Evolutionary conservation across 1,139 yeast genomes (phyloP), one percentile per base, ranked within the genome.

Genomic region (Diutina rugosa): DNA sequence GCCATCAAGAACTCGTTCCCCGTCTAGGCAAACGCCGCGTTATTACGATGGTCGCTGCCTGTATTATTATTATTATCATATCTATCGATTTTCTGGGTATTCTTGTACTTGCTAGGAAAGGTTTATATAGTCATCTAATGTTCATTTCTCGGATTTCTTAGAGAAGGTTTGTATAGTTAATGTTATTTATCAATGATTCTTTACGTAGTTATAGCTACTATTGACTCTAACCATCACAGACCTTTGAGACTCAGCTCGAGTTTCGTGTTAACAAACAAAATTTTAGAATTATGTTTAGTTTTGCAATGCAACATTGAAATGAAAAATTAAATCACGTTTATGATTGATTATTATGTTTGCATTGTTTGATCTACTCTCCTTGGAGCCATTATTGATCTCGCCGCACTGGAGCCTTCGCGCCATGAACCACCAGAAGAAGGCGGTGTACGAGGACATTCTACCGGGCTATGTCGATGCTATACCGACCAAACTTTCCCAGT

Each of bases 381-480:
- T 32, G 10, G 26, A 4, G 26, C 2, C 26, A 21, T 21, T 21
- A 21, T 21, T 21, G 26, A 21, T 3, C 26, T 21, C 26, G 26
- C 26, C 26, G 26, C 26, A 21, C 26, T 21, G 26, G 26, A 21
- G 26, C n/a, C 41, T 44, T 44, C 46, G 18, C 46, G 16, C 18
- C 45, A 49, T 49, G 53, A 32, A n/a, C 16, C 4, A 5, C 14
- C 45, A 30, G 14, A 21, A 16, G n/a, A 49, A 30, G 32, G 6
- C 67, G 59, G 69, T 77, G 8, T 62, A 76, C 51, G 67, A 65
- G 54, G 86, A 79, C 57, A 73, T 82, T 2, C 72, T 82, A 4
- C 84, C 85, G 1, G 70, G 79, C 0, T 70, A 76, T 60, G 66
- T 72, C 0, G 80, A 78, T 1, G 78, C 79, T 1, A 67, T 74